These are phyloP conservation scores for Candida sanyaensis DNA, from an alignment of 1,139 yeast species.

Conservation along the genomic window DNA sequence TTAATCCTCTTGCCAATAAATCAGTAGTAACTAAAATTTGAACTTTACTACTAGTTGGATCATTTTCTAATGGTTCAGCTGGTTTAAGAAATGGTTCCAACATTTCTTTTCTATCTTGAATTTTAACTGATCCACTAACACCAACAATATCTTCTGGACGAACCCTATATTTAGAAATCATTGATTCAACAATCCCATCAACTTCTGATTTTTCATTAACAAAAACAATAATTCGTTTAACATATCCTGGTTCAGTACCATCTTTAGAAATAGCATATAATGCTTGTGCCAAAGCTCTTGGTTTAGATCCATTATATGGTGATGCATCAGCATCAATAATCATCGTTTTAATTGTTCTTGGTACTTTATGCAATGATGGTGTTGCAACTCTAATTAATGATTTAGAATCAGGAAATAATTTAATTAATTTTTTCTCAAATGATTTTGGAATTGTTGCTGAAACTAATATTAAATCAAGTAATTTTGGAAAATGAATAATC, in stretches of 20 bases:
- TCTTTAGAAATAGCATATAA: slow-evolving; percentile 83
- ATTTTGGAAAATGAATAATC: slow-evolving; percentile 52
- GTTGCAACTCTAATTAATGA: slow-evolving; percentile 65
- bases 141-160: slow-evolving; percentile 49
- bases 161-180: slow-evolving; percentile 58
- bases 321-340: slow-evolving; percentile 72
- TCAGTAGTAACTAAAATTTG: slow-evolving; percentile 89
- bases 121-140: slow-evolving; percentile 63
- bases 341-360: slow-evolving; percentile 69
- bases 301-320: slow-evolving; percentile 83
- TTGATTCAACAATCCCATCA: slow-evolving; percentile 52
- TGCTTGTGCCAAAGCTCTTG: slow-evolving; percentile 84
- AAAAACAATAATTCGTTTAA: slow-evolving; percentile 83
- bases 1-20: slow-evolving; percentile 84
- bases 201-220: slow-evolving; percentile 77
- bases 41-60: slow-evolving; percentile 27
- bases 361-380: slow-evolving; percentile 80
- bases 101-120: slow-evolving; percentile 56
- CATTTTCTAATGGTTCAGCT: slow-evolving; percentile 42
- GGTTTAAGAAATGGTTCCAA: slow-evolving; percentile 66
- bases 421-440: slow-evolving; percentile 63
- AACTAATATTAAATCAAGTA: slow-evolving; percentile 70
- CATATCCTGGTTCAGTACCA: slow-evolving; percentile 74
- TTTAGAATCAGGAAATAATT: slow-evolving; percentile 61
- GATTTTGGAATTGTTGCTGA: slow-evolving; percentile 89